Base-by-base conservation (phyloP, 257 asterid species). In the Gardenia jasminoides region DNA sequence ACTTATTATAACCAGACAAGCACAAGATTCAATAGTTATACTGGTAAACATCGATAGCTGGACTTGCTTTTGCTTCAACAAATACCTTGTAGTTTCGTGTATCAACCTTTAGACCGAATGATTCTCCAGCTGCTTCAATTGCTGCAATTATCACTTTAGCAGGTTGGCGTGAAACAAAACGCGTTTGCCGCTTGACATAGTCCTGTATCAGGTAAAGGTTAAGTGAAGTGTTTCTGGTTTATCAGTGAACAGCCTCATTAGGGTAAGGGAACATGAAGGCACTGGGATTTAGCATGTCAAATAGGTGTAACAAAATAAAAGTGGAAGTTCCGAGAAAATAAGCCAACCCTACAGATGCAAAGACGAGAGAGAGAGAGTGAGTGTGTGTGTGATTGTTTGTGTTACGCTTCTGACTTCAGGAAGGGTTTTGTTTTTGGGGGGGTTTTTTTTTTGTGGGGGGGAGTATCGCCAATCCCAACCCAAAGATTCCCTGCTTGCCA, bases 101-200 rank as follows among this genome's bases (percentile, higher is more conserved):
- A 82, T 90, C 92, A 84, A 87, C 92, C 89, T 88, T 92, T 82
- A 96, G 85, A 67, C 98, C 97, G 92, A 96, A 82, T 66, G 97
- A 91, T 74, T 79, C 85, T 39, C 97, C 97, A 48, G 93, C 98
- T 77, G 90, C 86, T 89, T 89, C 97, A 81, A 93, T 84, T 36
- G 96, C 82, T 84, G 92, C 78, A 78, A 90, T 84, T 62, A 96
- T 88, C 72, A 87, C 88, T 78, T 86, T 84, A 75, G 99, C 97
- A 80, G 99, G 97, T 83, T 88, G 80, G 67, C 94, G 91, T 65
- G 99, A 96, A 81, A 96, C 92, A 87, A 96, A 96, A 79, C 97
- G 99, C 82, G 99, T 96, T 88, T 96, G 98, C 79, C 96, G 85
- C 86, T 87, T 89, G 72, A 93, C 90, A 80, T 86, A 85, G 79